phyloP scores from a whole-genome alignment of 495 filamentous ascomycete species.

The Darksidea phi region DNA sequence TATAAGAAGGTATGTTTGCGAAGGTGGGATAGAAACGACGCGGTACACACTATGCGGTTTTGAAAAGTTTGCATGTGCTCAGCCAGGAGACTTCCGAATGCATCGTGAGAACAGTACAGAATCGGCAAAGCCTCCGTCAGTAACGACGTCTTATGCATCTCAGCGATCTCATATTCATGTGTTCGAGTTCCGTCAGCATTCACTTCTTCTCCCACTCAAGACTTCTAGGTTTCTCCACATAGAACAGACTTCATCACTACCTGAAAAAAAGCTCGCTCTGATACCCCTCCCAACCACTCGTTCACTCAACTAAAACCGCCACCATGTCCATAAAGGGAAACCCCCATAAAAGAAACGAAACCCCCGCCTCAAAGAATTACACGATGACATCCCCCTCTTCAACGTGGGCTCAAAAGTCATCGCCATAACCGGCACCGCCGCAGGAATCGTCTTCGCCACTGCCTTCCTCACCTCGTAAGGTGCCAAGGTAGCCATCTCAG shows the following conservation, averaged over 20 bases:
- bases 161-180: background rate
- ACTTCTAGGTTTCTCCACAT: background rate
- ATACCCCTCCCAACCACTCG: background rate
- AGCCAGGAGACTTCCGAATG: constrained; percentile 18
- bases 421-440: constrained; percentile 22
- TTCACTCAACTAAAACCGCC: too few relatives aligned
- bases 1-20: too few relatives aligned
- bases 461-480: constrained; percentile 30
- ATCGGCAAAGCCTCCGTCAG: too few relatives aligned
- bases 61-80: background rate
- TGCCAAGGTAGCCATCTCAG: constrained; percentile 30
- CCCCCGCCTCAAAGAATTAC: constrained; percentile 10
- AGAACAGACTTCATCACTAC: background rate
- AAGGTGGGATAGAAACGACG: too few relatives aligned
- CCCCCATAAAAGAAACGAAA: constrained; percentile 20
- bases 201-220: background rate
- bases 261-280: background rate
- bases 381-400: constrained; percentile 25
- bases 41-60: too few relatives aligned
- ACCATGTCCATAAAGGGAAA: constrained; percentile 23
- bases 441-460: constrained; percentile 31
- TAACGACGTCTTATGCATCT: background rate
- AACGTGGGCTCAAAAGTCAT: constrained; percentile 26
- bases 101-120: too few relatives aligned
- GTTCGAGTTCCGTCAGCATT: background rate